phyloP scores from a whole-genome alignment of 345 rosid species.

The Reutealis trisperma region DNA sequence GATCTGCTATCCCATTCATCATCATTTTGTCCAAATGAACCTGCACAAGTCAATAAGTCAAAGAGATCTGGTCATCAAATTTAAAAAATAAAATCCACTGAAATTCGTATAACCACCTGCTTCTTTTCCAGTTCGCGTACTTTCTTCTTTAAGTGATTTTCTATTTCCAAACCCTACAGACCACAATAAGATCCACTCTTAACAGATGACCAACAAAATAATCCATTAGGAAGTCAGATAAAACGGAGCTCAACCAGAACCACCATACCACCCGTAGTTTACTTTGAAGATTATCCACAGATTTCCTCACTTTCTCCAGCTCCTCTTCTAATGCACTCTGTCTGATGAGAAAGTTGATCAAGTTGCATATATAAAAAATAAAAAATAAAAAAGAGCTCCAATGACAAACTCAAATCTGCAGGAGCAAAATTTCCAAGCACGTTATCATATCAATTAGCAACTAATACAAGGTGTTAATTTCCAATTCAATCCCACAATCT shows the following conservation, averaged over 20 bases:
- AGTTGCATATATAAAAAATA: background rate
- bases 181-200: slow-evolving; percentile 22
- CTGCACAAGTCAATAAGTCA: slow-evolving; percentile 48
- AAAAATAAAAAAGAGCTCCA: background rate
- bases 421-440: background rate
- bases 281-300: slow-evolving; percentile 67
- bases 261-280: slow-evolving; percentile 73
- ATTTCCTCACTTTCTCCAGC: slow-evolving; percentile 56
- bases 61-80: slow-evolving; percentile 3
- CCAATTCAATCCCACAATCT: background rate
- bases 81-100: background rate
- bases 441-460: background rate
- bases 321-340: slow-evolving; percentile 94
- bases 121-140: slow-evolving; percentile 76
- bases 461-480: background rate
- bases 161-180: slow-evolving; percentile 86
- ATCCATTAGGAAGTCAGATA: slow-evolving; percentile 4
- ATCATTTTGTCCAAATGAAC: slow-evolving; percentile 52
- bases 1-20: slow-evolving; percentile 43
- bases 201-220: background rate
- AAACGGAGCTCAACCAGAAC: slow-evolving; percentile 14
- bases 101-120: slow-evolving; percentile 52
- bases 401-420: background rate
- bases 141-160: slow-evolving; percentile 86
- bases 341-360: slow-evolving; percentile 74